phyloP scores from a whole-genome alignment of 345 rosid genomes.

The Adansonia digitata region DNA sequence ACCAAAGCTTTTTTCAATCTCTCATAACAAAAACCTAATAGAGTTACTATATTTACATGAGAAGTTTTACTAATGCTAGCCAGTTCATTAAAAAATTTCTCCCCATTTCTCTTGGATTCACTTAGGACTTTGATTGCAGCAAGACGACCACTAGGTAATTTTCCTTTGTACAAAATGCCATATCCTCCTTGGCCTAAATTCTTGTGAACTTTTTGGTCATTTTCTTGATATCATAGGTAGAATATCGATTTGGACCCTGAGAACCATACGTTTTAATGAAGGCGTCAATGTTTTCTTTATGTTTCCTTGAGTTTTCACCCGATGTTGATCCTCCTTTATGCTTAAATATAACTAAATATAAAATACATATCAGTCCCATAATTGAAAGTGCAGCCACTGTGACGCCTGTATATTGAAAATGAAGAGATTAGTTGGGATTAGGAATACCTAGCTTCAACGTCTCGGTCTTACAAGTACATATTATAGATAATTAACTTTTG shows the following conservation, averaged over 20 bases:
- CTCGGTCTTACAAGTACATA: no score
- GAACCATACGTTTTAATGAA: background rate
- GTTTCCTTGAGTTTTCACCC: no score
- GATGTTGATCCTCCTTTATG: no score
- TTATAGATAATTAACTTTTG: no score
- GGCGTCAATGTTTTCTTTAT: background rate
- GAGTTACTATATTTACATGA: constrained; percentile 26
- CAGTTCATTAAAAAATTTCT: constrained; percentile 21
- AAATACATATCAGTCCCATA: no score
- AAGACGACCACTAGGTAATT: constrained; percentile 9
- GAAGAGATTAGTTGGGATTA: no score
- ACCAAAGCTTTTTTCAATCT: constrained; percentile 22
- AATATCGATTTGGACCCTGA: background rate
- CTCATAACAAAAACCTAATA: constrained; percentile 40
- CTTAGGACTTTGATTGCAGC: constrained; percentile 23
- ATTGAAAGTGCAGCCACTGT: no score
- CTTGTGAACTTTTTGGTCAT: constrained; percentile 17
- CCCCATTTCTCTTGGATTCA: background rate
- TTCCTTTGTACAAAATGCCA: constrained; percentile 27
- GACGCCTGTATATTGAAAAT: no score
- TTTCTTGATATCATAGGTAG: constrained; percentile 16
- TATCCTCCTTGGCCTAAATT: constrained; percentile 30
- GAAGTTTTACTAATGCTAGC: constrained; percentile 29
- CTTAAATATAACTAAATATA: no score
- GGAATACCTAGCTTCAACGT: no score